Base-by-base conservation (phyloP, 495 filamentous ascomycete species). In the Rhypophila decipiens region DNA sequence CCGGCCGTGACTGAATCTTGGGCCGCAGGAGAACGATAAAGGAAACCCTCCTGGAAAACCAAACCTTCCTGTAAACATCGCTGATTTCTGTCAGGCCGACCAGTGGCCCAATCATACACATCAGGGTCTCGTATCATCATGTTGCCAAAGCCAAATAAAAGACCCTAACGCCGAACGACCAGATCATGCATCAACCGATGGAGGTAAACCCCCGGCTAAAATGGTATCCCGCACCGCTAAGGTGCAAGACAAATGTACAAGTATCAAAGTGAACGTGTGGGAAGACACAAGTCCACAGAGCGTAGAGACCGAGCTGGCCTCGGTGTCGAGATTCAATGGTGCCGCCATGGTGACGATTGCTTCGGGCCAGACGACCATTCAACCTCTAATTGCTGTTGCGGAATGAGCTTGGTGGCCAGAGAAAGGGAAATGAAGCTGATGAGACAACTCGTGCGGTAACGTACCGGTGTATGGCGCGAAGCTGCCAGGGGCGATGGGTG, bases 401-500 rank as follows among this genome's bases (percentile, higher is more conserved):
- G 62, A 46, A 64, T 68, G 57, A 69, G 65, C 52, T 21, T 71
- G 64, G 47, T 63, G 8, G 20, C 58, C 55, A 36, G 38, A 53
- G 44, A 72, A 71, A 5, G 67, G 64, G 39, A 70, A 69, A 55
- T 62, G 66, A 44, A 56, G 60, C 38, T 64, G 66, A 42, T 68
- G 71, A 49, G 60, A 52, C 51, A 58, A 59, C 51, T 59, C 57
- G 52, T 60, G 61, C 48, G 63, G 49, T 56, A 59, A 65, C 65
- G 61, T 68, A 69, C 67, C 65, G 51, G 67, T 47, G 55, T 66
- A 51, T 41, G 58, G 52, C 34, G 55, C 52, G 20, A 63, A 48
- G 44, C 50, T 59, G 50, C 52, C 52, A 36, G 51, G 48, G 2
- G 62, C 37, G 2, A 60, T 42, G 2, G 59, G 60, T 19, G 60